Base-by-base conservation (phyloP, 345 rosid genomes). In the Brassica nigra region DNA sequence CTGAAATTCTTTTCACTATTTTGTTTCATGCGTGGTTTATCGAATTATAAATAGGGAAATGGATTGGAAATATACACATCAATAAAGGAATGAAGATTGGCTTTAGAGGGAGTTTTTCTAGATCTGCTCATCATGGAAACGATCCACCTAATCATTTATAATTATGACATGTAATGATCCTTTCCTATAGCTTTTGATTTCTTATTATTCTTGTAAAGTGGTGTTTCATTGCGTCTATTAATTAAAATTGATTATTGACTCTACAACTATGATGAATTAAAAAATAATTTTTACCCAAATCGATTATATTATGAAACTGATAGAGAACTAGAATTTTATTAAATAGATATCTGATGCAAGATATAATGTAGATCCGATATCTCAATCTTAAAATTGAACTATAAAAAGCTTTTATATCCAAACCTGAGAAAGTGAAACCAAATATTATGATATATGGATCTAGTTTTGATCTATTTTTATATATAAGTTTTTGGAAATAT, bases 11-110 rank as follows among this genome's bases (percentile, higher is more conserved):
- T 30, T 29, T 62, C 36, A 30, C 30, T 12, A 2, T 12, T 28
- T 28, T 12, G 4, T 61, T 61, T 27, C 64, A 61, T 20, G 62
- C 29, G 20, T 59, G 64, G 64, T 61, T 61, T 27, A 61, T 27
- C 64, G 33, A 27, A 59, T 62, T 29, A 62, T 28, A 28, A 28
- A 12, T 12, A 62, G 37, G 36, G 14, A 62, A 62, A 28, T 1
- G 2, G 66, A 29, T 62, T 62, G 66, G 16, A 12, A 62, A 12
- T 62, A 12, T 29, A 62, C 37, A 62, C 4, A 29, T 62, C 66
- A 62, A 31, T 18, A 62, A 62, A 62, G 66, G 37, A 62, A 62
- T 30, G 39, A 62, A 62, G 66, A 62, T 62, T 30, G 10, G 66
- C 18, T 29, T 62, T 14, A 30, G 18, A 2, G 66, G 66, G 10